Base-by-base conservation (phyloP, 192 early-diverging fungal species). In the Bifiguratus adelaidae region DNA sequence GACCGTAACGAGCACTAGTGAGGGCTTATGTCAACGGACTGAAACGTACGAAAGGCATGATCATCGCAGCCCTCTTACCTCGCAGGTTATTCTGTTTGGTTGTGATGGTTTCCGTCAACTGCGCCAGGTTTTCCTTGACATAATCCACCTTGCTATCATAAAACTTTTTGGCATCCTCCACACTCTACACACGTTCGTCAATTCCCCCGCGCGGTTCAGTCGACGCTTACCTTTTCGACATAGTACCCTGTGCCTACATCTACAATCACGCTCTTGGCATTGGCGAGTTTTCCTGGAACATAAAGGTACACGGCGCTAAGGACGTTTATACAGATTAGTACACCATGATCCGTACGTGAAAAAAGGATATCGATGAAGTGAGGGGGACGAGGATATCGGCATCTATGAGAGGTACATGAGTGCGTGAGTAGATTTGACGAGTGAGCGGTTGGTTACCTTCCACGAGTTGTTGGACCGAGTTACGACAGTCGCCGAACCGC, bases 211-310 rank as follows among this genome's bases (percentile, higher is more conserved):
- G 11, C 32, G 0, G 15, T 15, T 34, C 32, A 13, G 15, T 13
- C 44, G 12, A 9, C 34, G 0, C 63, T 15, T 61, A 87, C 88
- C 77, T 97, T 95, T 60, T 92, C 88, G 19, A 92, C 80, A 54
- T 84, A 92, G 61, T 97, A 97, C 24, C 95, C 95, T 13, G 95
- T 95, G 37, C 95, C 95, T 34, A 94, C 81, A 62, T 97, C 95
- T 1, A 97, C 86, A 50, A 95, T 83, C 8, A 97, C 89, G 35
- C 78, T 88, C 38, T 88, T 76, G 11, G 80, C 70, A 53, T 91
- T 71, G 21, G 73, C 65, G 20, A 97, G 68, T 55, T 86, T 82
- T 45, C 90, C 95, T 40, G 90, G 87, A 11, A 97, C 87, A 60
- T 97, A 97, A 36, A 36, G 48, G 37, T 20, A 8, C 20, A 50